A percentile compares a stretch with the other conserved stretches of the same genome.
Conservation (phyloP, 805 yeast species). For the Ogataea pignaliae region DNA sequence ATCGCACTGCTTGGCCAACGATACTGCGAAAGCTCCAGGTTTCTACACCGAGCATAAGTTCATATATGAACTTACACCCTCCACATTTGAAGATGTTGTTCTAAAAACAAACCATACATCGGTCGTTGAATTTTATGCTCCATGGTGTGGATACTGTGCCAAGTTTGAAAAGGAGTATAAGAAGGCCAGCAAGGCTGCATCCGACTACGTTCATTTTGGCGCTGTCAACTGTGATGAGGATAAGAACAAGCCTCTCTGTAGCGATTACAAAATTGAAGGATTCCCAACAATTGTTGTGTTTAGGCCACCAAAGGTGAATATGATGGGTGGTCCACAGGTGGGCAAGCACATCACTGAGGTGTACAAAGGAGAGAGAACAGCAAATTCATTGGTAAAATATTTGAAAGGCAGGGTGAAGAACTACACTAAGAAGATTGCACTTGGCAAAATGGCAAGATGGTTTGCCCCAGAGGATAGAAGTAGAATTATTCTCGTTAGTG, state of each 20-base stretch:
- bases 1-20: not conserved
- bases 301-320: slow-evolving; percentile 66
- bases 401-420: slow-evolving; percentile 58
- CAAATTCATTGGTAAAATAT: slow-evolving; percentile 50
- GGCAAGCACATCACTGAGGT: slow-evolving; percentile 47
- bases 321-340: slow-evolving; percentile 12
- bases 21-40: slow-evolving; percentile 1
- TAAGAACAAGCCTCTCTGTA: slow-evolving; percentile 65
- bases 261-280: slow-evolving; percentile 60
- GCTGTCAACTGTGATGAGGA: slow-evolving; percentile 83
- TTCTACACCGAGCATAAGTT: slow-evolving; percentile 22
- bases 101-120: slow-evolving; percentile 71
- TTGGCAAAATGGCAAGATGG: slow-evolving; percentile 30
- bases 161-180: slow-evolving; percentile 59
- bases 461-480: slow-evolving; percentile 19
- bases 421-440: slow-evolving; percentile 50
- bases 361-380: slow-evolving; percentile 58
- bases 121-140: slow-evolving; percentile 87
- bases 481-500: slow-evolving; percentile 51
- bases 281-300: slow-evolving; percentile 82
- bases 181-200: slow-evolving; percentile 58
- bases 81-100: slow-evolving; percentile 62
- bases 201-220: slow-evolving; percentile 59
- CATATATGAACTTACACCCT: slow-evolving; percentile 24
- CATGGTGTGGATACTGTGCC: slow-evolving; percentile 97